Evolutionary conservation across 768 basidiomycete genomes (phyloP), one percentile per base, ranked within the genome.

Genomic region (Boletales sp.): DNA sequence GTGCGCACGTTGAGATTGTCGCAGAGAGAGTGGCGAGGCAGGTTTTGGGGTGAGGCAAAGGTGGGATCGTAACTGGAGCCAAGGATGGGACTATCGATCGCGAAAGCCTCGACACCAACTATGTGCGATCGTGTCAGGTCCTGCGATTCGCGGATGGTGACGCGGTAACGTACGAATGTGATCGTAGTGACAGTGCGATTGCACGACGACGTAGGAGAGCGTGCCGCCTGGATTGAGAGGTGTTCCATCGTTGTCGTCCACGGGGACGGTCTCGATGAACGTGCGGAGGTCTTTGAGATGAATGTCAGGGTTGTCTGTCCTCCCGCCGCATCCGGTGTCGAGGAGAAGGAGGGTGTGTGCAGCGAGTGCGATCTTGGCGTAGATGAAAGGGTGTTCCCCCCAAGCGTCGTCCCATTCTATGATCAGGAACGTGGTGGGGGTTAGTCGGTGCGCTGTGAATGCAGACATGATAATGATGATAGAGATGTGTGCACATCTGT

Each of bases 161-260:
- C 79, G 45, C 17, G 13, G n/a, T 38, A 37, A 70, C 79, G 45
- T 60, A 81, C 79, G 65, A 32, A 82, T 82, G 54, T 81, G 80
- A 54, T 82, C 81, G 53, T 79, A 81, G 53, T 82, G 81, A 50
- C 78, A 79, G 58, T 81, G 80, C 11, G 73, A 79, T 37, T 73
- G 64, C 18, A 76, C 74, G 9, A 81, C 71, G 34, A 79, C 57
- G 50, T 82, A 82, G 34, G 60, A 57, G 70, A 76, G 58, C 40
- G 51, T 58, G 10, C 73, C 72, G 3, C 58, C 65, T 38, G 63
- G 61, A 52, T 82, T 82, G 53, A 82, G 61, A 21, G 79, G 73
- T 35, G 48, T 46, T 14, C 67, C 71, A 10, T 53, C 66, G 53
- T 80, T 81, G 43, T 75, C 76, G 6, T 60, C 56, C 21, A 81